phyloP scores from a whole-genome alignment of 371 early-diverging fungal species.

The Coemansia sp. region DNA sequence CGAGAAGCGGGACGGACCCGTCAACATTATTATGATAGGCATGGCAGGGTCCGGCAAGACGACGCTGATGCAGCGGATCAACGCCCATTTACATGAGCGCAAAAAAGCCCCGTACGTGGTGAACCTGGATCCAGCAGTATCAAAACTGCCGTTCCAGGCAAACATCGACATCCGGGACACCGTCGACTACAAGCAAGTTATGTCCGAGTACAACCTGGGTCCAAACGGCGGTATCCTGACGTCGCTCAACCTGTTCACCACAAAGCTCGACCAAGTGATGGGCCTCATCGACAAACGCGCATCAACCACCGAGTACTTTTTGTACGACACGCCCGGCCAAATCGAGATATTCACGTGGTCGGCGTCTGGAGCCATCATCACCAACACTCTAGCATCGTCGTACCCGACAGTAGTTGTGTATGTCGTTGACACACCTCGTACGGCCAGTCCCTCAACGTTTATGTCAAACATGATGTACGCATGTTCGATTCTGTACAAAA shows the following conservation, averaged over 20 bases:
- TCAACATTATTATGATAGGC: conserved; percentile 86
- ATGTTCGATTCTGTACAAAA: conserved; percentile 94
- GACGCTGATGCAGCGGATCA: conserved; percentile 95
- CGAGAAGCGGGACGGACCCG: conserved; percentile 55
- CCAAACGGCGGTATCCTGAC: conserved; percentile 99
- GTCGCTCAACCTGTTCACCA: conserved; percentile 94
- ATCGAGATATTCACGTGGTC: conserved; percentile 99
- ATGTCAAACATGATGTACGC: conserved; percentile 99
- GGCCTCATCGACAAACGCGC: conserved; percentile 81
- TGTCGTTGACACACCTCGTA: conserved; percentile 95
- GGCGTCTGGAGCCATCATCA: conserved; percentile 97
- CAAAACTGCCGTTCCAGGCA: conserved; percentile 86
- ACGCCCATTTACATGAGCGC: conserved; percentile 78
- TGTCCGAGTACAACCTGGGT: conserved; percentile 98
- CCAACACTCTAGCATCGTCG: conserved; percentile 88
- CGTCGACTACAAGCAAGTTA: conserved; percentile 97
- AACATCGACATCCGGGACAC: conserved; percentile 99
- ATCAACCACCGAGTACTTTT: conserved; percentile 64
- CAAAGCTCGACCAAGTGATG: conserved; percentile 95
- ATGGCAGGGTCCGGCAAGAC: conserved; percentile 99
- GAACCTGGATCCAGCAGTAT: conserved; percentile 99
- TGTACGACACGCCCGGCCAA: conserved; percentile 98
- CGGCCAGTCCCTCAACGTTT: conserved; percentile 93
- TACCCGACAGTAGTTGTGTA: conserved; percentile 94
- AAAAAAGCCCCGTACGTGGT: conserved; percentile 82